These are phyloP conservation scores for Mycosphaerella sp. DNA, from an alignment of 2,329 filamentous ascomycete species.

Conservation along the genomic window DNA sequence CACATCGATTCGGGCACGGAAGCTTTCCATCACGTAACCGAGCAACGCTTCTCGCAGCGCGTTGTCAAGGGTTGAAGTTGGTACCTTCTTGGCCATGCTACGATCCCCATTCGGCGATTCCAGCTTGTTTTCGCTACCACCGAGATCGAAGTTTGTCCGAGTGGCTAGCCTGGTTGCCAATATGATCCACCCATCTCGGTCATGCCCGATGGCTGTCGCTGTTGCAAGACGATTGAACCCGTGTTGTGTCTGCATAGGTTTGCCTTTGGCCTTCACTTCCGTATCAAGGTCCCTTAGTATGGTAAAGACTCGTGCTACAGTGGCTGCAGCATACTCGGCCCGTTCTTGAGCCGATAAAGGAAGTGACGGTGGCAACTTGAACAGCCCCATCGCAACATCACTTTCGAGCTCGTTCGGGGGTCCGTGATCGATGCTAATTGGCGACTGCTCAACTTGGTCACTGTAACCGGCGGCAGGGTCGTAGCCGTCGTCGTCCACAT, in stretches of 20 bases:
- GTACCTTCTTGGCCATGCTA: constrained; percentile 17
- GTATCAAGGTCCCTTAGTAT: constrained; percentile 71
- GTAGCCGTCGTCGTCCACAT: constrained; percentile 81
- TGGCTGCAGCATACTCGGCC: constrained; percentile 65
- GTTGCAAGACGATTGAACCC: constrained; percentile 74
- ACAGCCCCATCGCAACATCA: constrained; percentile 61
- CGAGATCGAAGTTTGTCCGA: constrained; percentile 64
- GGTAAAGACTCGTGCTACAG: constrained; percentile 69
- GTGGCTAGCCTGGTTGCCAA: constrained; percentile 81
- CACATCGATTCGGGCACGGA: constrained; percentile 78
- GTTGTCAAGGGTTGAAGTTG: constrained; percentile 51
- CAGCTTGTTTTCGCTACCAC: constrained; percentile 37
- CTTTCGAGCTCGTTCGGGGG: constrained; percentile 39
- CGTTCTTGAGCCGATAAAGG: constrained; percentile 65
- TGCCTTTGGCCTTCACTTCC: constrained; percentile 50
- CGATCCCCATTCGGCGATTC: constrained; percentile 32
- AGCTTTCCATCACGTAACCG: constrained; percentile 84
- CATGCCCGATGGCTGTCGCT: constrained; percentile 62
- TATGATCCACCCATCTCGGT: constrained; percentile 85
- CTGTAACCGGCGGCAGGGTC: constrained; percentile 77
- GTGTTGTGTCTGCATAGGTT: constrained; percentile 38
- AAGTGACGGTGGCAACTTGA: constrained; percentile 71
- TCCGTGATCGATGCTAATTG: constrained; percentile 68
- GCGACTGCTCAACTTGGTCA: constrained; percentile 69
- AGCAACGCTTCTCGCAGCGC: constrained; percentile 75